Evolutionary conservation across 2,329 filamentous ascomycete species (phyloP).

Genomic region (Neoascochyta sp.): DNA sequence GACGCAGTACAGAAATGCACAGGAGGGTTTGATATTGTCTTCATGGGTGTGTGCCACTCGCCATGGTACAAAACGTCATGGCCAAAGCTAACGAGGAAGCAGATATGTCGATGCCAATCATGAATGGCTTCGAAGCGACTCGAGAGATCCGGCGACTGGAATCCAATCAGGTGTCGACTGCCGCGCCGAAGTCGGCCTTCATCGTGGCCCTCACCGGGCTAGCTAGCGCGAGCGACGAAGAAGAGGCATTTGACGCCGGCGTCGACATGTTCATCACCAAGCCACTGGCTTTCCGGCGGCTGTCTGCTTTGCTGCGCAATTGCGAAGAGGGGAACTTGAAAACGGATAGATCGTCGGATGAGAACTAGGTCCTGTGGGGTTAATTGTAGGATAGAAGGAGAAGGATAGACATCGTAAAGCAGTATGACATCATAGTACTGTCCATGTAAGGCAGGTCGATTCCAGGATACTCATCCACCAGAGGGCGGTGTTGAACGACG

Average conservation of each 20-base stretch:
- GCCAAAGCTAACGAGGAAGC: neutral
- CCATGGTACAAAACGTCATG: neutral
- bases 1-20: conserved; percentile 16
- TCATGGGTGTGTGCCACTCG: conserved; percentile 15
- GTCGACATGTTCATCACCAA: conserved; percentile 22
- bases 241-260: conserved; percentile 14
- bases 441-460: no score
- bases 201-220: conserved; percentile 20
- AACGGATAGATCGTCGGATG: neutral
- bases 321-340: conserved; percentile 3
- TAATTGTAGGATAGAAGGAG: no score
- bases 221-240: conserved; percentile 8
- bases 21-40: conserved; percentile 16
- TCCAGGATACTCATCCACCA: no score
- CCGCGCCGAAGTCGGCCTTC: conserved; percentile 1
- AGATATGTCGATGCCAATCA: conserved; percentile 30
- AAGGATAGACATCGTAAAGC: no score
- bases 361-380: no score
- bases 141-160: conserved; percentile 21
- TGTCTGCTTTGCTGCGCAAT: conserved; percentile 6
- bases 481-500: no score
- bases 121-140: conserved; percentile 27
- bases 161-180: neutral
- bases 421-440: no score
- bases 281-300: conserved; percentile 15